Base-by-base conservation (phyloP, 2,329 filamentous ascomycete genomes). In the Colletotrichum spinosum region DNA sequence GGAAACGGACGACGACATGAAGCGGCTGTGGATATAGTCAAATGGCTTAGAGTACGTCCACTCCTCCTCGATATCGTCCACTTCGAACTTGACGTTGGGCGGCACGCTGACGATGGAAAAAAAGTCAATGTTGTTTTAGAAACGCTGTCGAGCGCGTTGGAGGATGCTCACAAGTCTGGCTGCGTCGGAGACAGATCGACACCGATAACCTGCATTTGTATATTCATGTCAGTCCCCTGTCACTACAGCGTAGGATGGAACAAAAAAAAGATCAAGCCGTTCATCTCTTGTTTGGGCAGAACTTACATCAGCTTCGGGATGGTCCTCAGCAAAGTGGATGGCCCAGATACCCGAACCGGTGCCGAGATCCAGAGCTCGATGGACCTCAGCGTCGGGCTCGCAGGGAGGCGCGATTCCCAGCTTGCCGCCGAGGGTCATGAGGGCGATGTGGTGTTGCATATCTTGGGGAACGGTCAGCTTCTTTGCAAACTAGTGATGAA, bases 81-180 rank as follows among this genome's bases (percentile, higher is more conserved):
- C 69, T 39, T 79, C 76, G 68, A 84, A 84, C 7, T 70, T 71
- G 49, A 81, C 73, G 63, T 85, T 84, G 0, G 79, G 77, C 0
- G 81, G 81, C 2, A 81, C 78, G 59, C 69, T 72, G 25, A 25
- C 25, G 25, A 33, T 4, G 15, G 15, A 35, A 3, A 8, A 11
- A 70, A 37, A 69, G 68, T 60, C 76, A 74, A 54, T 75, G 3
- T 25, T 5, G 25, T 25, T 4, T 1, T 2, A 25, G 25, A 25
- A 25, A 25, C 25, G 25, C 25, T 5, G 25, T 25, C 25, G 25
- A 5, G 4, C 25, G 25, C 25, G 25, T 25, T 25, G 25, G 25
- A 25, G 25, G 70, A 69, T 10, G 46, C 68, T 39, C 56, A 73
- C 73, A 70, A 75, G 55, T 50, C 42, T 3, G 76, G 76, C 46